Percentiles rank a stretch among this genome's conserved stretches.
Evolutionary conservation across 2,329 filamentous ascomycete species (phyloP).

Genomic region (Nectriaceae sp.): DNA sequence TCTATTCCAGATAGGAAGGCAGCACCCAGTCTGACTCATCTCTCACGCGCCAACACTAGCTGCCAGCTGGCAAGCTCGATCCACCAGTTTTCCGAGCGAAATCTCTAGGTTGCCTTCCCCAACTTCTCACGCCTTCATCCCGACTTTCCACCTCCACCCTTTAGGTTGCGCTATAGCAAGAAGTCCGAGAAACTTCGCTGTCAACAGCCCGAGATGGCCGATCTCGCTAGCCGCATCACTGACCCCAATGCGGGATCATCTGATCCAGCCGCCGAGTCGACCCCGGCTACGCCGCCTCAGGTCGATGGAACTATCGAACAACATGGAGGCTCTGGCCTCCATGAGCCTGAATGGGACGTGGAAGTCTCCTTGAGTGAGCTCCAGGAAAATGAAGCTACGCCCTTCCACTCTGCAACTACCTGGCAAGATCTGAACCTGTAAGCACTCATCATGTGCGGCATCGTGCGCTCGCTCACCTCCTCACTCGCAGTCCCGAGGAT

Average conservation of each 20-base stretch:
- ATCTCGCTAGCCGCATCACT: slow-evolving; percentile 54
- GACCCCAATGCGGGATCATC: slow-evolving; percentile 39
- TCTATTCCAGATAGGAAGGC: no score
- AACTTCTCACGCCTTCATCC: slow-evolving; percentile 12
- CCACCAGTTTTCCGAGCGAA: neutral
- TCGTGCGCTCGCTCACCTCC: neutral
- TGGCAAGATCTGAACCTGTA: slow-evolving; percentile 89
- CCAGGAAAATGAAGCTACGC: slow-evolving; percentile 82
- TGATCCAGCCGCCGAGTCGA: slow-evolving; percentile 19
- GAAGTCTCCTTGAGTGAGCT: slow-evolving; percentile 91
- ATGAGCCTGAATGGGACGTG: slow-evolving; percentile 82
- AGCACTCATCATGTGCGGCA: slow-evolving; percentile 14
- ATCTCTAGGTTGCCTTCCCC: neutral
- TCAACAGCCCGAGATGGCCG: slow-evolving; percentile 40
- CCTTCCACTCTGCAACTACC: slow-evolving; percentile 78
- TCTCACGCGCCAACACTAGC: no score
- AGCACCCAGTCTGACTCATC: no score
- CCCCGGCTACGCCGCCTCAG: slow-evolving; percentile 33
- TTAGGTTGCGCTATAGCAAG: neutral
- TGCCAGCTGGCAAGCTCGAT: neutral
- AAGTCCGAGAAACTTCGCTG: neutral
- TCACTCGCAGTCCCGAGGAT: slow-evolving; percentile 33
- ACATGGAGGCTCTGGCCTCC: slow-evolving; percentile 53
- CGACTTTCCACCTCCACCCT: slow-evolving; percentile 13
- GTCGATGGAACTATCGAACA: slow-evolving; percentile 38